phyloP scores from a whole-genome alignment of 495 filamentous ascomycete genomes.

The Collariella sp. region DNA sequence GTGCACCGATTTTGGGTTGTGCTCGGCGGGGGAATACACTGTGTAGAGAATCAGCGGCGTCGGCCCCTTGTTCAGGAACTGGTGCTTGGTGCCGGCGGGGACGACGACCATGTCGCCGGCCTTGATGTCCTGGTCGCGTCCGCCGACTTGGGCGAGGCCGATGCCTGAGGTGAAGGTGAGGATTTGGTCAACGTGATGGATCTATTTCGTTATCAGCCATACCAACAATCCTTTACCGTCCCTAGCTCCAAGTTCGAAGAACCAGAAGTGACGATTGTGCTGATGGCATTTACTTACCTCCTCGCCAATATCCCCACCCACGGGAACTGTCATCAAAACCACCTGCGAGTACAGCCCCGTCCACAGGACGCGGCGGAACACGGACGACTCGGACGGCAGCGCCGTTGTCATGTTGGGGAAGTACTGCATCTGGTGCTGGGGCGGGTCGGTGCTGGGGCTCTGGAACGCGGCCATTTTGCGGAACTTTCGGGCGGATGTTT shows the following conservation, averaged over 20 bases:
- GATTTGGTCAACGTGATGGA: conserved; percentile 50
- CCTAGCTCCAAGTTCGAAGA: too few relatives aligned
- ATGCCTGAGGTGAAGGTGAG: conserved; percentile 54
- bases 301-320: conserved; percentile 57
- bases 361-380: conserved; percentile 54
- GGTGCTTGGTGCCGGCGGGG: conserved; percentile 57
- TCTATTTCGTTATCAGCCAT: conserved; percentile 22
- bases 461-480: conserved; percentile 14
- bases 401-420: conserved; percentile 46
- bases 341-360: conserved; percentile 55
- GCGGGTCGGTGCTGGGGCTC: conserved; percentile 31
- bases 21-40: conserved; percentile 55
- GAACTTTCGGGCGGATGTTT: too few relatives aligned
- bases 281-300: too few relatives aligned
- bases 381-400: conserved; percentile 42
- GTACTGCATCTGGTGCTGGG: conserved; percentile 50
- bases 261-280: too few relatives aligned
- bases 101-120: conserved; percentile 56
- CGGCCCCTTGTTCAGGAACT: conserved; percentile 53
- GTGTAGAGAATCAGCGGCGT: conserved; percentile 50
- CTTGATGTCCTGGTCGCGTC: conserved; percentile 49
- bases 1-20: conserved; percentile 49
- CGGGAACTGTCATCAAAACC: conserved; percentile 55
- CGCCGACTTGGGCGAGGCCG: conserved; percentile 49
- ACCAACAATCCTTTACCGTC: too few relatives aligned